These are phyloP conservation scores for Termitomyces sp. DNA, from an alignment of 768 basidiomycete genomes.

Conservation along the genomic window DNA sequence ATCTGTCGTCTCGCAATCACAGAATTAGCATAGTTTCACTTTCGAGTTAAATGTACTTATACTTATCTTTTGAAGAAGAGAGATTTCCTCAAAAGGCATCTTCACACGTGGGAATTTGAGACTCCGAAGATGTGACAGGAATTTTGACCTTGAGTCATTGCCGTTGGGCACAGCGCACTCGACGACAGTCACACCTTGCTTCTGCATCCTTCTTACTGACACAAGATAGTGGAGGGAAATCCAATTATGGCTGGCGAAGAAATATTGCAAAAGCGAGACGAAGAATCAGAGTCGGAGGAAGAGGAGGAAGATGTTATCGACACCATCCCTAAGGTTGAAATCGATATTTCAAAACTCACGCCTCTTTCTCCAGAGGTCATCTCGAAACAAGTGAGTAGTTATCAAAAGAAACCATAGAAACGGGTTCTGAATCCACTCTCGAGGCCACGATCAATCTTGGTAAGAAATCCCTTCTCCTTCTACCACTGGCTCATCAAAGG, in stretches of 20 bases:
- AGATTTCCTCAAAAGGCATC: not conserved
- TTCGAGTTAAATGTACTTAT: not conserved
- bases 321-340: slow-evolving; percentile 56
- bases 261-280: slow-evolving; percentile 53
- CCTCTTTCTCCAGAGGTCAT: slow-evolving; percentile 89
- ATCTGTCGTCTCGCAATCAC: too few species aligned
- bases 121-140: slow-evolving; percentile 5
- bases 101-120: slow-evolving; percentile 16
- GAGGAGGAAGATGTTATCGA: slow-evolving; percentile 55
- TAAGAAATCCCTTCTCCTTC: slow-evolving; percentile 21
- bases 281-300: slow-evolving; percentile 66
- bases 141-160: slow-evolving; percentile 6
- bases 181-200: not conserved
- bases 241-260: slow-evolving; percentile 62
- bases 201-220: not conserved
- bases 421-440: not conserved
- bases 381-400: slow-evolving; percentile 71
- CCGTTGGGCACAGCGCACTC: not conserved
- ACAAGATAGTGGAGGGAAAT: not conserved
- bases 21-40: not conserved
- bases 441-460: slow-evolving; percentile 96
- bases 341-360: slow-evolving; percentile 79
- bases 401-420: not conserved
- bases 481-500: slow-evolving; percentile 8
- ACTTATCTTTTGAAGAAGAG: not conserved